Evolutionary conservation across 2,329 filamentous ascomycete genomes (phyloP).

Genomic region (Aspergillus melleus): DNA sequence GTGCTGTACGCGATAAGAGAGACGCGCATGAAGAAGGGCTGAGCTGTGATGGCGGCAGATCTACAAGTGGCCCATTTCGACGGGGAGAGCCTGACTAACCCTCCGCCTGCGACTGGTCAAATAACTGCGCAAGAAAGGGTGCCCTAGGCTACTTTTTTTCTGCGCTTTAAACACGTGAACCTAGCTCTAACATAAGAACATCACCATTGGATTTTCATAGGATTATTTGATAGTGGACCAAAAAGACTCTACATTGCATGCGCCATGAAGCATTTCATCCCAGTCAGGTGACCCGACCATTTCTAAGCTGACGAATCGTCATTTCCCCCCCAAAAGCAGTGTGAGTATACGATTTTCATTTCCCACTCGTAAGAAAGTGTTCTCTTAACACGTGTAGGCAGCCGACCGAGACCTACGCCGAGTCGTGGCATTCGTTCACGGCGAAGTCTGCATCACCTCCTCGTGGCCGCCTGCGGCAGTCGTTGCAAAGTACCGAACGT

Average conservation of each 20-base stretch:
- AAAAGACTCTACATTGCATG: constrained; percentile 38
- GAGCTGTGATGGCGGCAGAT: neutral
- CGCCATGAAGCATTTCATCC: constrained; percentile 38
- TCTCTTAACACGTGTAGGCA: constrained; percentile 12
- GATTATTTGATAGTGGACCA: constrained; percentile 27
- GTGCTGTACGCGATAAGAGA: neutral
- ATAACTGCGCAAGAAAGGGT: neutral
- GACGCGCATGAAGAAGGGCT: neutral
- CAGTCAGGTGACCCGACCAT: constrained; percentile 35
- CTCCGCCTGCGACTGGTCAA: neutral
- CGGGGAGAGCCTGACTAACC: neutral
- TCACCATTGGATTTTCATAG: constrained; percentile 15
- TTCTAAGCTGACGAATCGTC: constrained; percentile 37
- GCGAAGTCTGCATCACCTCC: constrained; percentile 58
- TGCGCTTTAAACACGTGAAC: neutral
- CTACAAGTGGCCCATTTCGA: neutral
- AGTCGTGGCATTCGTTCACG: constrained; percentile 26
- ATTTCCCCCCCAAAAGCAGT: constrained; percentile 22
- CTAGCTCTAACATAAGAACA: neutral
- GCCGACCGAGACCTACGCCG: constrained; percentile 1
- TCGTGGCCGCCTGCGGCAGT: constrained; percentile 67
- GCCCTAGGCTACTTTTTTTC: no score
- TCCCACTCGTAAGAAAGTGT: constrained; percentile 16
- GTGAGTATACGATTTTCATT: constrained; percentile 21
- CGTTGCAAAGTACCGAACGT: constrained; percentile 96